Percentiles rank a stretch among this genome's conserved stretches.
phyloP scores from a whole-genome alignment of 768 basidiomycete genomes.

The Sistotremastrum suecicum region DNA sequence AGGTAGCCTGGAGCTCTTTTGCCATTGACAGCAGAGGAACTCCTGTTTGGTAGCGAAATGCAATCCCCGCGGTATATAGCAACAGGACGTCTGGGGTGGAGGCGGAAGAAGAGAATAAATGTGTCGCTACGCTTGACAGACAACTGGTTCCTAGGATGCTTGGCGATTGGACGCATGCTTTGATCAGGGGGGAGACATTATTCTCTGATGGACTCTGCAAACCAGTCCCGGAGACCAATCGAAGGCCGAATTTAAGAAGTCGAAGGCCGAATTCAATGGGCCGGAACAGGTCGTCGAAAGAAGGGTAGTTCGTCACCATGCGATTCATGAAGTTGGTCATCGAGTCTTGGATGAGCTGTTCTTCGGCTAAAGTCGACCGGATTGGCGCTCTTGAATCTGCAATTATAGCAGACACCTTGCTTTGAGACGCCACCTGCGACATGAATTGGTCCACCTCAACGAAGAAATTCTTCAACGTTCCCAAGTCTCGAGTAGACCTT shows the following conservation, averaged over 20 bases:
- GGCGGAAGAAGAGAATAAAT: too few relatives aligned
- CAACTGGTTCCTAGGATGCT: too few relatives aligned
- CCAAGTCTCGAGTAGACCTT: conserved; percentile 23
- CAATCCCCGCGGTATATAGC: too few relatives aligned
- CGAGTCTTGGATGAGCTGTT: conserved; percentile 65
- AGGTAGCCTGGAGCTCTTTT: conserved; percentile 18
- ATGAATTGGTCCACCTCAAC: conserved; percentile 67
- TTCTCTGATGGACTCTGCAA: too few relatives aligned
- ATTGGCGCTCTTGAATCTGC: conserved; percentile 6
- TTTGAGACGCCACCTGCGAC: conserved; percentile 32
- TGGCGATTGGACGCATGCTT: too few relatives aligned
- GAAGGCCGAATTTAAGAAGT: conserved; percentile 59
- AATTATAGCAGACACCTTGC: conserved; percentile 38
- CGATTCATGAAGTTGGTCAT: conserved; percentile 67
- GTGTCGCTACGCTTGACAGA: too few relatives aligned
- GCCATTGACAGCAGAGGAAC: too few relatives aligned
- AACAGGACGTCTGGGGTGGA: too few relatives aligned
- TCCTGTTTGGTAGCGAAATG: too few relatives aligned
- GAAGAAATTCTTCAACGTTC: conserved; percentile 54
- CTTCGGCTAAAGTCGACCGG: conserved; percentile 21
- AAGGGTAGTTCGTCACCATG: conserved; percentile 48
- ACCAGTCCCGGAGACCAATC: conserved; percentile 24
- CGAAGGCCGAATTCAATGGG: conserved; percentile 56
- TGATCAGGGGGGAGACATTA: too few relatives aligned
- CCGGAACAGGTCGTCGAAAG: conserved; percentile 54